Base-by-base conservation (phyloP, 495 filamentous ascomycete species). In the Neurospora sp. region DNA sequence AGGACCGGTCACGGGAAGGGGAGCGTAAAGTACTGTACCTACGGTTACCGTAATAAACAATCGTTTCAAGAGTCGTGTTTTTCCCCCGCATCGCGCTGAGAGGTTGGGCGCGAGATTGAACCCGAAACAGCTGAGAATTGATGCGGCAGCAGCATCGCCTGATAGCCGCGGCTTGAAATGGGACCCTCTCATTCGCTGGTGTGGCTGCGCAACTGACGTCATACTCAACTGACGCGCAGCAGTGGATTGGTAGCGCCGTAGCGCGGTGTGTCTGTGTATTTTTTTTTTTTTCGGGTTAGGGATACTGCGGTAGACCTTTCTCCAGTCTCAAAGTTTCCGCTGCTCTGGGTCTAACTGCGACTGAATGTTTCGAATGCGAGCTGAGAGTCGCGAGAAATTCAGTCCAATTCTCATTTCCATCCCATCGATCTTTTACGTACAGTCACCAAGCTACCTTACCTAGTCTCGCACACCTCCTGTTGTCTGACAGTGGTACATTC, bases 211-310 rank as follows among this genome's bases (percentile, higher is more conserved):
- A 4, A 46, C 48, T 59, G 54, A 69, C 71, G 71, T 72, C 71
- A 72, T 72, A 3, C 44, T 69, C 71, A 37, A 62, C 42, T 72
- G 71, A 72, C 42, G 27, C 40, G 41, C 44, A 72, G 70, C 23
- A 31, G 11, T 23, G 71, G 20, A 54, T 14, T 38, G 39, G 35
- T 23, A 44, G 41, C 41, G 41, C 41, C n/a, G 35, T 23, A 44
- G 41, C 41, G 41, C 41, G 16, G 18, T n/a, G 39, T 48, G n/a
- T n/a, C 14, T 18, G 6, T 46, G 44, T 54, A 3, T 54, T 1
- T 23, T 62, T 9, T 23, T 62, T 9, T 2, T 66, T 35, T 35
- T 6, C 14, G 54, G 54, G 54, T 66, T 66, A 66, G 27, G 54
- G 54, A 35, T 16, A 66, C 1, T 18, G 54, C 54, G 14, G 54